These are phyloP conservation scores for Alternaria sp. DNA, from an alignment of 2,329 filamentous ascomycete species.

Conservation along the genomic window DNA sequence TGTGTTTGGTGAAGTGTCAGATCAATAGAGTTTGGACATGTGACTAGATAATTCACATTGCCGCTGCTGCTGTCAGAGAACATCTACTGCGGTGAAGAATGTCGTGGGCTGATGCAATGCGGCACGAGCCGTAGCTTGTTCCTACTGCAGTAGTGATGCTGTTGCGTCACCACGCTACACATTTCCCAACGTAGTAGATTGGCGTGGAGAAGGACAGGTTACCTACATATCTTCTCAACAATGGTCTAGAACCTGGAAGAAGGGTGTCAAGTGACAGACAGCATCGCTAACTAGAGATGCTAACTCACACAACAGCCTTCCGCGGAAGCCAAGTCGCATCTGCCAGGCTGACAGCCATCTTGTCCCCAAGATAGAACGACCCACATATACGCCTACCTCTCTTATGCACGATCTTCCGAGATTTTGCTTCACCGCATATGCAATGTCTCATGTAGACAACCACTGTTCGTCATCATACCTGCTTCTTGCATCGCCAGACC, in stretches of 20 bases:
- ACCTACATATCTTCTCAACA: neutral
- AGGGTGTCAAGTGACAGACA: neutral
- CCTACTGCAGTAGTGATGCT: neutral
- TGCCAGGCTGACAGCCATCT: neutral
- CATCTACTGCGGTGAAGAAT: slow-evolving; percentile 6
- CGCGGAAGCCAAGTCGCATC: neutral
- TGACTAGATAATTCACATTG: slow-evolving; percentile 15
- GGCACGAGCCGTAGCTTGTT: slow-evolving; percentile 18
- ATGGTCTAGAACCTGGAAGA: neutral
- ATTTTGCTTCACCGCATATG: slow-evolving; percentile 10
- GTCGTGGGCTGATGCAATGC: slow-evolving; percentile 13
- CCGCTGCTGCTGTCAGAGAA: neutral
- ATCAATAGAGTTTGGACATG: slow-evolving; percentile 5
- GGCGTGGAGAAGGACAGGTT: neutral
- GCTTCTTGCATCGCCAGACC: neutral
- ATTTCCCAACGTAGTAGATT: neutral
- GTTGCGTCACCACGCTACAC: neutral
- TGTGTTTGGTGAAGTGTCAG: slow-evolving; percentile 21
- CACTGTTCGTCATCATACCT: slow-evolving; percentile 10
- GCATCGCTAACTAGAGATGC: neutral
- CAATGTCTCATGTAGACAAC: slow-evolving; percentile 9
- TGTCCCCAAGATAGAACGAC: slow-evolving; percentile 12
- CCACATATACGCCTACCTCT: slow-evolving; percentile 1
- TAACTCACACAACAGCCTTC: neutral
- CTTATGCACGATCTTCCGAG: slow-evolving; percentile 12